These are phyloP conservation scores for Trebouxia sp. DNA, from an alignment of 139 green algal species.

Conservation along the genomic window DNA sequence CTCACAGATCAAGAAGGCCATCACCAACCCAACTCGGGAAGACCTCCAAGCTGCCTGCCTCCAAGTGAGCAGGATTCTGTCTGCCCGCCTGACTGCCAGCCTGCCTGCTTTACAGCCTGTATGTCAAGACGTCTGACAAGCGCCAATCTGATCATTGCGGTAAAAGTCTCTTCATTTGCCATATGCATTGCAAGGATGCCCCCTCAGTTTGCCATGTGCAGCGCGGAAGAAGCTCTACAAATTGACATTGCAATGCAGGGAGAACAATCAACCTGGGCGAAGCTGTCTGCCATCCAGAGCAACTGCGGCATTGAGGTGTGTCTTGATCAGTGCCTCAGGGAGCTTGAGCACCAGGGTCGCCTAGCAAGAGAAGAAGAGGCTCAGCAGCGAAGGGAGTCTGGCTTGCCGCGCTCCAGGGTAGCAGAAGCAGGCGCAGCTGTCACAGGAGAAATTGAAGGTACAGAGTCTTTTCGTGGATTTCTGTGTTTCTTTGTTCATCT, in stretches of 20 bases:
- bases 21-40: conserved; percentile 73
- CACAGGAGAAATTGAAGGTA: not conserved
- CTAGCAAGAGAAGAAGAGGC: conserved; percentile 21
- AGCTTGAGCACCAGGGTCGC: conserved; percentile 38
- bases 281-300: conserved; percentile 86
- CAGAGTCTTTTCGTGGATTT: no score
- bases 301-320: conserved; percentile 91
- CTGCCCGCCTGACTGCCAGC: no score
- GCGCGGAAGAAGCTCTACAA: no score
- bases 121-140: no score
- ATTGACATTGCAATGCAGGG: conserved; percentile 42
- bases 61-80: conserved; percentile 20
- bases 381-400: not conserved
- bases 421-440: conserved; percentile 5
- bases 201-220: no score
- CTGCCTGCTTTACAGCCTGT: no score
- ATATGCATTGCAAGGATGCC: no score
- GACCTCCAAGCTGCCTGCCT: conserved; percentile 48
- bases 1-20: conserved; percentile 70
- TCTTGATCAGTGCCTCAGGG: conserved; percentile 80
- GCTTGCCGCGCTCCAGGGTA: not conserved
- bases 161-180: no score
- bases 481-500: no score
- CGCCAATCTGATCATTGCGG: no score
- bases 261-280: conserved; percentile 83